Evolutionary conservation across 306 rosid species (phyloP).

Genomic region (Vigna unguiculata): DNA sequence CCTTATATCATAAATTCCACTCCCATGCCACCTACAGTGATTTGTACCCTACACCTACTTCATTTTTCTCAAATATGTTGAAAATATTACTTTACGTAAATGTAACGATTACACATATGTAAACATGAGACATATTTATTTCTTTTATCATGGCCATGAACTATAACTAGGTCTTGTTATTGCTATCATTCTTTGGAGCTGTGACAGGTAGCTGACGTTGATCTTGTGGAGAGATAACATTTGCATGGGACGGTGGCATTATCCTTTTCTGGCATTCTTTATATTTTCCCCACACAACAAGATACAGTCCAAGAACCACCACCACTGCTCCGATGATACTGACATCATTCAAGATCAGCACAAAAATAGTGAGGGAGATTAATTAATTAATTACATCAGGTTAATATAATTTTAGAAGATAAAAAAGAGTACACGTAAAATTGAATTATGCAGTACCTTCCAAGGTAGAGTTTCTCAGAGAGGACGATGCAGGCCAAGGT

Average conservation of each 20-base stretch:
- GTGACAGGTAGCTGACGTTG: slow-evolving; percentile 46
- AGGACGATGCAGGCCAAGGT: slow-evolving; percentile 60
- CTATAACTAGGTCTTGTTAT: neutral
- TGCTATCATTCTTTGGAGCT: neutral
- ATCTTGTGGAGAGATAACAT: slow-evolving; percentile 6
- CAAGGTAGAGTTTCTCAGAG: slow-evolving; percentile 70
- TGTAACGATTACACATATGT: no score
- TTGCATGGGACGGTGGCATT: slow-evolving; percentile 10
- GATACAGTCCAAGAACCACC: slow-evolving; percentile 55
- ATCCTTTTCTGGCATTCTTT: slow-evolving; percentile 32
- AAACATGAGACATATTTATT: neutral
- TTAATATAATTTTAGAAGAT: neutral
- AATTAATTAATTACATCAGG: no score
- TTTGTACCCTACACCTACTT: neutral
- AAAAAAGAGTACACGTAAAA: neutral
- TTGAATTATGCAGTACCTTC: slow-evolving; percentile 59
- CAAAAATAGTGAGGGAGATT: neutral
- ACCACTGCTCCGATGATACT: slow-evolving; percentile 54
- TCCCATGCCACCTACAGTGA: neutral
- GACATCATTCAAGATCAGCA: neutral
- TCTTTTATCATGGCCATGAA: neutral
- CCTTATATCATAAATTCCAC: neutral
- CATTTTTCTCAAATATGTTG: neutral
- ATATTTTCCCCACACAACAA: slow-evolving; percentile 59
- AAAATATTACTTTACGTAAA: no score